phyloP scores from a whole-genome alignment of 1,284 basidiomycete genomes.

The Sanguinoderma infundibulare region DNA sequence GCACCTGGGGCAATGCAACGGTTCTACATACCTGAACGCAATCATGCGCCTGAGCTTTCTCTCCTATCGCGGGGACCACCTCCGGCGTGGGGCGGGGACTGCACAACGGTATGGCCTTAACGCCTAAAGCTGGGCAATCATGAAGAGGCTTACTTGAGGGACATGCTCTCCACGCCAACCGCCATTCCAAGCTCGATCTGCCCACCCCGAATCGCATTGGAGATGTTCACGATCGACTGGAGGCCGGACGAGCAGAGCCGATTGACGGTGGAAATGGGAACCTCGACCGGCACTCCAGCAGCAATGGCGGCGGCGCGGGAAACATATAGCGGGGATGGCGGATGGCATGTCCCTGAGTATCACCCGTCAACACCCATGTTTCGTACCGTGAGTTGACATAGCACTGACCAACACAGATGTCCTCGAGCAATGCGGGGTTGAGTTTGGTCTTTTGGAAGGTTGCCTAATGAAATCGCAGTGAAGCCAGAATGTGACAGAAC shows the following conservation, averaged over 20 bases:
- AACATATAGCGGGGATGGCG: constrained; percentile 82
- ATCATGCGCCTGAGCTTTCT: constrained; percentile 65
- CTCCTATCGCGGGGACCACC: constrained; percentile 61
- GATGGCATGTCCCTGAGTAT: constrained; percentile 81
- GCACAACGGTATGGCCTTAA: background rate
- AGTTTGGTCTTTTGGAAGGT: constrained; percentile 51
- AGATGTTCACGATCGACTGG: constrained; percentile 83
- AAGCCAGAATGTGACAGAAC: background rate
- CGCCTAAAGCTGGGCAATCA: background rate
- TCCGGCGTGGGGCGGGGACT: constrained; percentile 82
- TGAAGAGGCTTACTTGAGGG: constrained; percentile 59
- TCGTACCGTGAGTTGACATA: background rate
- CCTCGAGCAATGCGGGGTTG: constrained; percentile 69
- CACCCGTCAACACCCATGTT: background rate
- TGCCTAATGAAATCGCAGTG: constrained; percentile 39
- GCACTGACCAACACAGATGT: constrained; percentile 76
- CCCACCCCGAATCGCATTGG: constrained; percentile 75
- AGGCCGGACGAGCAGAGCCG: constrained; percentile 85
- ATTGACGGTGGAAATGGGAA: constrained; percentile 78
- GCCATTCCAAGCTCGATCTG: constrained; percentile 80
- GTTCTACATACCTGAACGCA: constrained; percentile 66
- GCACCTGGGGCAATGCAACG: background rate
- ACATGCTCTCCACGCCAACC: constrained; percentile 87
- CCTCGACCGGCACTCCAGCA: constrained; percentile 78
- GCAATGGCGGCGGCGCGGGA: constrained; percentile 81